Evolutionary conservation across 2,329 filamentous ascomycete species (phyloP).

Genomic region (Fusarium tanahbumbuense): DNA sequence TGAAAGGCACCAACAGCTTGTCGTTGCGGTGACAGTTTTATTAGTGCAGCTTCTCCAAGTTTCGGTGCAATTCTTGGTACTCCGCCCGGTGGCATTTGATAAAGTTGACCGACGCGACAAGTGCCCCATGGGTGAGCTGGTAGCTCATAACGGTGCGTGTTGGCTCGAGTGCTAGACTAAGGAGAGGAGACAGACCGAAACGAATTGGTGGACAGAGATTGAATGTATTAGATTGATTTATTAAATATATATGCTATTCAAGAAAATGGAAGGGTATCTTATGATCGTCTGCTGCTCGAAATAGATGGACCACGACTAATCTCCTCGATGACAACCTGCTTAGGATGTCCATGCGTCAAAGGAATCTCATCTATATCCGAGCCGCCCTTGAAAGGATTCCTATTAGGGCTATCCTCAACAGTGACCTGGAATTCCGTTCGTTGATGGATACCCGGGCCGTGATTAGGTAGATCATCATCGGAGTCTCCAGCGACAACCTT

Average conservation of each 20-base stretch:
- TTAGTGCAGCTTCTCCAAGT: background rate
- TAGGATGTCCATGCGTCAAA: conserved; percentile 42
- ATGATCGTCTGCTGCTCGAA: conserved; percentile 24
- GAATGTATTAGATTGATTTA: background rate
- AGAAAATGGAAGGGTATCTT: background rate
- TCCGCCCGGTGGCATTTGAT: fast-evolving
- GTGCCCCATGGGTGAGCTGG: background rate
- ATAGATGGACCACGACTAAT: conserved; percentile 15
- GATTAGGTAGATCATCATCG: conserved; percentile 20
- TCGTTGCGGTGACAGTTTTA: background rate
- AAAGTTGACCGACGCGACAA: background rate
- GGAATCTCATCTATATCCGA: conserved; percentile 31
- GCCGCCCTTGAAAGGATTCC: conserved; percentile 2
- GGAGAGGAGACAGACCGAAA: background rate
- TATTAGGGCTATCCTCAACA: conserved; percentile 26
- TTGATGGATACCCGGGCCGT: conserved; percentile 34
- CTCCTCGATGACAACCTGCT: conserved; percentile 20
- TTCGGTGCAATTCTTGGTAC: background rate
- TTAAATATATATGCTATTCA: background rate
- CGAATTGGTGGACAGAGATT: background rate
- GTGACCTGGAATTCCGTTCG: conserved; percentile 41
- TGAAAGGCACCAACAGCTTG: background rate
- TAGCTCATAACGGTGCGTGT: background rate
- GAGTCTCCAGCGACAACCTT: conserved; percentile 40
- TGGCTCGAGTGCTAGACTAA: no score